Evolutionary conservation across 495 filamentous ascomycete genomes (phyloP).

Genomic region (Aspergillus affinis): DNA sequence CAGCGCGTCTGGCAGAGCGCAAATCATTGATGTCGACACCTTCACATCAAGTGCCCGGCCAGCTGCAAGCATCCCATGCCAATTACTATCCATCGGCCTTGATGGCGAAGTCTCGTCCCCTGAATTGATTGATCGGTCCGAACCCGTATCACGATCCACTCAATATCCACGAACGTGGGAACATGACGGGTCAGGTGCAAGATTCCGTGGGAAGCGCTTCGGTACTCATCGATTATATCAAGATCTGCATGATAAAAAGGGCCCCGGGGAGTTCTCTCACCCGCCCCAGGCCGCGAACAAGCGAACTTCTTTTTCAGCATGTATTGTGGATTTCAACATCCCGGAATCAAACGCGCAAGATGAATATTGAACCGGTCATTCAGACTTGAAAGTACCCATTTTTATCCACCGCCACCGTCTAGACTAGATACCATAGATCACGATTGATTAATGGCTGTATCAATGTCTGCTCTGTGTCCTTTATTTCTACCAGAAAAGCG

Average conservation of each 20-base stretch:
- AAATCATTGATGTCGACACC: conserved; percentile 40
- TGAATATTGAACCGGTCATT: no score
- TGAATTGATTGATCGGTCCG: conserved; percentile 15
- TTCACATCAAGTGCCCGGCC: conserved; percentile 19
- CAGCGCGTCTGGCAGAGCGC: conserved; percentile 29
- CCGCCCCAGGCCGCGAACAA: conserved; percentile 10
- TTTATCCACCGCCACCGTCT: no score
- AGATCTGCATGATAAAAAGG: background rate
- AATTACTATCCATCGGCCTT: conserved; percentile 23
- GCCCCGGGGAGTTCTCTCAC: background rate
- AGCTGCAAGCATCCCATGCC: conserved; percentile 24
- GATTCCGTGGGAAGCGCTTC: conserved; percentile 29
- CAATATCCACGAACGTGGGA: conserved; percentile 33
- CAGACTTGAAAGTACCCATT: no score
- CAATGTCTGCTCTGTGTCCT: no score
- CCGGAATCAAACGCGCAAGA: conserved; percentile 31
- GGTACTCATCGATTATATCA: background rate
- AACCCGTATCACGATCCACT: conserved; percentile 8
- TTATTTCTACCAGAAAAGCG: no score
- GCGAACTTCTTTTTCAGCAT: conserved; percentile 39
- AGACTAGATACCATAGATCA: no score
- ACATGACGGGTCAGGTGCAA: conserved; percentile 17
- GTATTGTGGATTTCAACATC: conserved; percentile 43
- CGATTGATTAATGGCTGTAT: no score
- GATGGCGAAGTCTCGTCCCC: conserved; percentile 32